Evolutionary conservation across 352 stramenopile genomes (phyloP), one percentile per base, ranked within the genome.

Genomic region (Pythium myriotylum): DNA sequence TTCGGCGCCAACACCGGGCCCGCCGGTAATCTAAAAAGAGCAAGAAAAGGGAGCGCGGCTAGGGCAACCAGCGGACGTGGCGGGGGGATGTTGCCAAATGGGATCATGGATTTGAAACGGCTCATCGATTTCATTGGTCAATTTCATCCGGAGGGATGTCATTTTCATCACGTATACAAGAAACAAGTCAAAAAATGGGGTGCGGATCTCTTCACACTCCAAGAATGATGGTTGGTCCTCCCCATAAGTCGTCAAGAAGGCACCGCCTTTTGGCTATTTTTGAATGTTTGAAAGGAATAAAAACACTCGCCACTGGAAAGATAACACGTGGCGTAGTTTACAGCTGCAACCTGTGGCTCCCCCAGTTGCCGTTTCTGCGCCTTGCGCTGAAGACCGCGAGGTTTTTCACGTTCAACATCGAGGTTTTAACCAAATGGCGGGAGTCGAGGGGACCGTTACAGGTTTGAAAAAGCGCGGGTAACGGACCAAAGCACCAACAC

Each of bases 211-310:
- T 54, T 60, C 24, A 9, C 14, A 5, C 12, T 8, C 17, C 48
- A 56, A 47, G 67, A 70, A 45, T 71, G 63, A 50, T 67, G 54
- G 26, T 70, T 49, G 29, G 9, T 32, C 20, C 26, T 20, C 37
- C 27, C 42, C 9, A n/a, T 16, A 33, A 52, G 19, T 48, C 48
- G 54, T 40, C 56, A 62, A 61, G 35, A 59, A 62, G 52, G 23
- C 41, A 57, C 27, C 53, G 19, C 23, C 19, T 49, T 60, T 55
- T 42, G 53, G 35, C 61, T 67, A 68, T 65, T 66, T 79, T 76
- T 79, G 71, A 76, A 74, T 65, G 54, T 73, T 76, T 74, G 65
- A 76, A 76, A 76, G 43, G 48, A 56, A 65, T 57, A 27, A 60
- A 65, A 62, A 33, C 37, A 10, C 22, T 42, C 35, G 29, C 5